A percentile compares a stretch with the other conserved stretches of the same genome.
These are phyloP conservation scores for Lactifluus piperatus DNA, from an alignment of 768 basidiomycete genomes.

Conservation along the genomic window DNA sequence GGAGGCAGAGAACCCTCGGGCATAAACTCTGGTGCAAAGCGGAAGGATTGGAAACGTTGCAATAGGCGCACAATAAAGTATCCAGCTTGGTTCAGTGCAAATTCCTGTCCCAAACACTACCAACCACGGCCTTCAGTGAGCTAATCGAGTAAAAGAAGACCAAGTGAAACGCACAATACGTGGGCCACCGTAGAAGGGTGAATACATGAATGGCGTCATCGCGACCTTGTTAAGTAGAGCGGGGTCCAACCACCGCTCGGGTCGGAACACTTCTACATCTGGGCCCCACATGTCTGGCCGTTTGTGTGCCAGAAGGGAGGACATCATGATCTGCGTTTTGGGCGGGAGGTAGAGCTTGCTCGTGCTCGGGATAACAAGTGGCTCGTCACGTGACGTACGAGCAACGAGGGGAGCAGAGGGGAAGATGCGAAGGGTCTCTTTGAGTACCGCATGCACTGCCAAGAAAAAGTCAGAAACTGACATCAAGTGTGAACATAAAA, in stretches of 20 bases:
- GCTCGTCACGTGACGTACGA: conserved; percentile 10
- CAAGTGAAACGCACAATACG: conserved; percentile 30
- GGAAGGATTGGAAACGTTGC: conserved; percentile 36
- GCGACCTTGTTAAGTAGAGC: conserved; percentile 40
- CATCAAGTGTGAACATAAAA: background rate
- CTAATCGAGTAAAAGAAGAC: background rate
- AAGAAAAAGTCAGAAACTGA: background rate
- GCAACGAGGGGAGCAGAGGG: conserved; percentile 13
- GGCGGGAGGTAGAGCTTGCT: conserved; percentile 17
- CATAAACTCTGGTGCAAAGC: conserved; percentile 21
- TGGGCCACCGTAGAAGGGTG: conserved; percentile 62
- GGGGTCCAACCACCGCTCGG: conserved; percentile 55
- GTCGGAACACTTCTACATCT: conserved; percentile 44
- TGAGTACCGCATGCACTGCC: conserved; percentile 29
- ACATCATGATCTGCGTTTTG: conserved; percentile 22
- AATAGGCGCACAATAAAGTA: conserved; percentile 47
- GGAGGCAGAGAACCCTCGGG: conserved; percentile 21
- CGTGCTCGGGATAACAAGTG: conserved; percentile 19
- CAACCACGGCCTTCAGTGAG: background rate
- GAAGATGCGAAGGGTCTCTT: conserved; percentile 24
- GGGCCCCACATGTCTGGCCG: conserved; percentile 50
- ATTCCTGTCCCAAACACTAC: conserved; percentile 49
- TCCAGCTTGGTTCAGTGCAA: conserved; percentile 46
- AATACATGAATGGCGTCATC: conserved; percentile 59
- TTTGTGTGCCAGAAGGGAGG: conserved; percentile 29